phyloP scores from a whole-genome alignment of 2,329 filamentous ascomycete genomes.

The Penicillium thymicola region DNA sequence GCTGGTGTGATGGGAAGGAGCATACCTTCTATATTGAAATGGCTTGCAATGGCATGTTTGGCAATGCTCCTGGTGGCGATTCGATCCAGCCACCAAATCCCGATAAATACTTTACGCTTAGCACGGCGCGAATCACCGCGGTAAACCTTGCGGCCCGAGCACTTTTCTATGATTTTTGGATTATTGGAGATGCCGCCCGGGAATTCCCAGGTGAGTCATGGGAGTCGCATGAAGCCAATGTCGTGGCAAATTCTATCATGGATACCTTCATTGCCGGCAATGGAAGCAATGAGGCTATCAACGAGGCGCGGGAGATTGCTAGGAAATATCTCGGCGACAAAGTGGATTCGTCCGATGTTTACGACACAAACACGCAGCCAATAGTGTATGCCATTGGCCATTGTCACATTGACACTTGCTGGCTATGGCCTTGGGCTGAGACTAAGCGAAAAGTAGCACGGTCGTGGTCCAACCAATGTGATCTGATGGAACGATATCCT shows the following conservation, averaged over 20 bases:
- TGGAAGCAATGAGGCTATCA: slow-evolving; percentile 68
- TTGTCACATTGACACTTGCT: slow-evolving; percentile 97
- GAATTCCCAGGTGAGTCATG: slow-evolving; percentile 87
- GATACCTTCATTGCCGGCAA: slow-evolving; percentile 81
- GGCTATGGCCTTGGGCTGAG: slow-evolving; percentile 98
- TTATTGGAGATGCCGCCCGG: slow-evolving; percentile 84
- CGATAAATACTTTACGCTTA: slow-evolving; percentile 75
- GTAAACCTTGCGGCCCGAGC: slow-evolving; percentile 81
- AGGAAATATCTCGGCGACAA: slow-evolving; percentile 75
- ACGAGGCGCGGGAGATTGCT: slow-evolving; percentile 77
- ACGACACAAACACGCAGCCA: slow-evolving; percentile 68
- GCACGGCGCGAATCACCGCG: slow-evolving; percentile 79
- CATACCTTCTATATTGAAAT: slow-evolving; percentile 95
- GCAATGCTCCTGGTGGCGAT: slow-evolving; percentile 80
- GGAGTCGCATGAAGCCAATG: slow-evolving; percentile 81
- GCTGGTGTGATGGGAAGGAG: slow-evolving; percentile 78
- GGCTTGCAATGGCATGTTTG: slow-evolving; percentile 99
- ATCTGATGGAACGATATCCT: slow-evolving; percentile 90
- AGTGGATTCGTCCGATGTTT: slow-evolving; percentile 80
- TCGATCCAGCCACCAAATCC: slow-evolving; percentile 83
- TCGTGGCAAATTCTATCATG: slow-evolving; percentile 83
- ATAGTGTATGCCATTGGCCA: slow-evolving; percentile 88
- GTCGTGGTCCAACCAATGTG: slow-evolving; percentile 95
- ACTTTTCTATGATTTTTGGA: slow-evolving; percentile 91
- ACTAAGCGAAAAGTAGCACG: slow-evolving; percentile 94